Percentiles rank a stretch among this genome's conserved stretches.
phyloP scores from a whole-genome alignment of 2,329 filamentous ascomycete species.

The Cucurbitaria berberidis region DNA sequence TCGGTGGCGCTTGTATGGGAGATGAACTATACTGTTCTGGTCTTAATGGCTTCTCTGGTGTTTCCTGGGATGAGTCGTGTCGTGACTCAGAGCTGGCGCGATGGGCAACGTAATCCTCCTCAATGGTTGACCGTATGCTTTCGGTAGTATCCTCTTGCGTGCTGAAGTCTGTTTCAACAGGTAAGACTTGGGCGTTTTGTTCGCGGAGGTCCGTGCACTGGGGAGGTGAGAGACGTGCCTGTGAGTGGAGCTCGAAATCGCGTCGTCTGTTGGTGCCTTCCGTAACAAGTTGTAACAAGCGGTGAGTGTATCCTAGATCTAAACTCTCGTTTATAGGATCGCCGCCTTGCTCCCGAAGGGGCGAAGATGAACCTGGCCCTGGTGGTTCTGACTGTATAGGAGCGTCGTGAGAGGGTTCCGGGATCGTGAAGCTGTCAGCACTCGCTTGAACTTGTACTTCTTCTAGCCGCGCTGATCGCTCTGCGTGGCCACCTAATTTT shows the following conservation, averaged over 20 bases:
- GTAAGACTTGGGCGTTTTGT: conserved; percentile 36
- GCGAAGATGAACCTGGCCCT: neutral
- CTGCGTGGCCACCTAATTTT: neutral
- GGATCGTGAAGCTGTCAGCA: conserved; percentile 3
- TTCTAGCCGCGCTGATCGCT: neutral
- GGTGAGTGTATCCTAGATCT: neutral
- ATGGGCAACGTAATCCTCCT: conserved; percentile 7
- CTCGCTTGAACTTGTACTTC: conserved; percentile 1
- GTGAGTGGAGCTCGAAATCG: neutral
- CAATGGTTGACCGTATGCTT: conserved; percentile 23
- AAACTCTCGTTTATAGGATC: neutral
- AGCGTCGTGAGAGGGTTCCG: conserved; percentile 3
- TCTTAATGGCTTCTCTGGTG: conserved; percentile 17
- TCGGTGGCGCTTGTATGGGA: conserved; percentile 29
- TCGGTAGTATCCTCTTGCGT: conserved; percentile 26
- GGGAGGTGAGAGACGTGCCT: neutral
- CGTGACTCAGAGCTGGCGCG: conserved; percentile 24
- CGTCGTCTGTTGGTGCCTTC: conserved; percentile 1
- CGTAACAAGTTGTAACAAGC: neutral
- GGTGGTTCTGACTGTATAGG: neutral
- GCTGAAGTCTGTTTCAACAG: conserved; percentile 15
- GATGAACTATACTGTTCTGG: conserved; percentile 22
- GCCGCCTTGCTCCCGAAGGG: neutral
- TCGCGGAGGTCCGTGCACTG: conserved; percentile 14
- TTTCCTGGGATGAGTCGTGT: conserved; percentile 44